These are phyloP conservation scores for Lachancea meyersii DNA, from an alignment of 805 yeast species.

Conservation along the genomic window DNA sequence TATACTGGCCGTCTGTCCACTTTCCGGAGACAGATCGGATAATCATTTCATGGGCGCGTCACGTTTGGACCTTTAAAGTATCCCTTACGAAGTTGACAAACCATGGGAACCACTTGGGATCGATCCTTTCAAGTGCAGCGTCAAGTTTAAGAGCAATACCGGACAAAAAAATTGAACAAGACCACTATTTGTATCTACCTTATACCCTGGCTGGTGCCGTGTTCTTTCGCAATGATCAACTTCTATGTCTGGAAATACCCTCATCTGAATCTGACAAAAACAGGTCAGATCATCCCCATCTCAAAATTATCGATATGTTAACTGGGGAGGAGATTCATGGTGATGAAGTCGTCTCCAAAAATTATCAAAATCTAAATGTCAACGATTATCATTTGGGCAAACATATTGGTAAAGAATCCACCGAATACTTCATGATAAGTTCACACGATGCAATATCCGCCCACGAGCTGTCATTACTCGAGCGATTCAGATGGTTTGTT, in stretches of 20 bases:
- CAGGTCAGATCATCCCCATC: constrained; percentile 57
- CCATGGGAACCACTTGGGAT: constrained; percentile 21
- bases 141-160: constrained; percentile 43
- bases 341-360: constrained; percentile 67
- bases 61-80: constrained; percentile 63
- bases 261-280: constrained; percentile 40
- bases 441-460: constrained; percentile 79
- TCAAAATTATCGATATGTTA: constrained; percentile 56
- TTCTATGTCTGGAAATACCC: constrained; percentile 38
- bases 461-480: constrained; percentile 60
- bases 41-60: constrained; percentile 76
- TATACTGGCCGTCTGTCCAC: constrained; percentile 76
- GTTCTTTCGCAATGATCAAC: constrained; percentile 63
- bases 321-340: constrained; percentile 70
- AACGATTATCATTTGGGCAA: constrained; percentile 74
- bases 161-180: constrained; percentile 37
- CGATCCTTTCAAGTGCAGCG: constrained; percentile 36
- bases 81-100: constrained; percentile 28
- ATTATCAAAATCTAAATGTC: constrained; percentile 53
- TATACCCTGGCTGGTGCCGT: constrained; percentile 68
- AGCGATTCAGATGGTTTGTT: constrained; percentile 67
- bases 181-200: constrained; percentile 36
- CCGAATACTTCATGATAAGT: constrained; percentile 61
- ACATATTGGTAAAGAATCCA: constrained; percentile 37
- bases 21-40: constrained; percentile 60